Evolutionary conservation across 2,329 filamentous ascomycete species (phyloP).

Genomic region (Biscogniauxia marginata): DNA sequence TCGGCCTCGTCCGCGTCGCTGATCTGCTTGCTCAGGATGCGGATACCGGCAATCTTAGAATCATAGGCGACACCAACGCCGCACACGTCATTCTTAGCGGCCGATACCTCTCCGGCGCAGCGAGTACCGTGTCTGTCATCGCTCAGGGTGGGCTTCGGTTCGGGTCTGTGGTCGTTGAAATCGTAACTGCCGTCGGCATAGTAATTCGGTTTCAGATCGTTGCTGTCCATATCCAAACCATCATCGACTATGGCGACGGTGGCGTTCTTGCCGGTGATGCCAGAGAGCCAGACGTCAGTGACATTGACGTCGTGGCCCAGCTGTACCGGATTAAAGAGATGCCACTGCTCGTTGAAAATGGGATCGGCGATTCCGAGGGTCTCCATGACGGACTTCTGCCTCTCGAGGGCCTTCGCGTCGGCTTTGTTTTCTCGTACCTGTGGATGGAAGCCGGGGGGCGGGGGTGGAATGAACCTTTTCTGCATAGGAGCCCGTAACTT

Average conservation of each 20-base stretch:
- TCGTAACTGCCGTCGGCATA: conserved; percentile 91
- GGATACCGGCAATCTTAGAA: conserved; percentile 83
- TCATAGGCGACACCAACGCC: conserved; percentile 96
- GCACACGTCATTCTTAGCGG: conserved; percentile 88
- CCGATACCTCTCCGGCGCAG: conserved; percentile 91
- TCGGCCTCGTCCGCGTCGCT: conserved; percentile 89
- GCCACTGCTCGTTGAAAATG: conserved; percentile 94
- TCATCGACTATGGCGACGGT: conserved; percentile 96
- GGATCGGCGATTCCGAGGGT: conserved; percentile 79
- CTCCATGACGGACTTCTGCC: conserved; percentile 60
- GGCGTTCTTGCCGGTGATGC: conserved; percentile 83
- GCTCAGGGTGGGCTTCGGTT: conserved; percentile 76
- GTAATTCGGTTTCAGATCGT: conserved; percentile 90
- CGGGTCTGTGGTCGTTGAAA: conserved; percentile 81
- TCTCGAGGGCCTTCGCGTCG: conserved; percentile 48
- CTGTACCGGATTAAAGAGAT: conserved; percentile 81
- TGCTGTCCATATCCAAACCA: conserved; percentile 92
- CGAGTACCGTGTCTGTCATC: conserved; percentile 92
- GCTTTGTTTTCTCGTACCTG: conserved; percentile 26
- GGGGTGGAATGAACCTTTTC: conserved; percentile 49
- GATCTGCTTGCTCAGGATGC: conserved; percentile 88
- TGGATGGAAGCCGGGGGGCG: conserved; percentile 27
- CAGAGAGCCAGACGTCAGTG: conserved; percentile 87
- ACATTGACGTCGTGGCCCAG: conserved; percentile 92
- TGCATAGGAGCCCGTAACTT: conserved; percentile 49